Evolutionary conservation across 1,284 basidiomycete species (phyloP).

Genomic region (Ganoderma lingzhi): DNA sequence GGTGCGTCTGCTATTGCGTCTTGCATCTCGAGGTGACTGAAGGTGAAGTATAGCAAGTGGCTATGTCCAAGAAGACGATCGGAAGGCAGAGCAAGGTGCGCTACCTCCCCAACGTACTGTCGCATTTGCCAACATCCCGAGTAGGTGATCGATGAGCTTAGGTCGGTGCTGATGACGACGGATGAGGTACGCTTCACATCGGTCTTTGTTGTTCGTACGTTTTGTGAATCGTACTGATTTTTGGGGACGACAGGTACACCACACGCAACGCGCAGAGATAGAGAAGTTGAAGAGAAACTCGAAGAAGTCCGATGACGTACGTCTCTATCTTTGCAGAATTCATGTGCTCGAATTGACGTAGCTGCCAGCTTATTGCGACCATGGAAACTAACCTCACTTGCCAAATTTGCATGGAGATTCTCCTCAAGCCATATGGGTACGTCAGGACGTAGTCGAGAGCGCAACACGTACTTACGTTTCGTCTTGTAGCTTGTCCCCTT

Average conservation of each 20-base stretch:
- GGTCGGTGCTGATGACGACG: conserved; percentile 47
- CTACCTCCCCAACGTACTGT: conserved; percentile 3
- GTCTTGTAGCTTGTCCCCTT: conserved; percentile 65
- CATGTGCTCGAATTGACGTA: conserved; percentile 9
- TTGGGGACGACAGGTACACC: conserved; percentile 49
- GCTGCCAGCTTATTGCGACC: conserved; percentile 55
- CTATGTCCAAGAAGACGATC: conserved; percentile 57
- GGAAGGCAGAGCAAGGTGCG: conserved; percentile 67
- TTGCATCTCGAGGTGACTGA: conserved; percentile 34
- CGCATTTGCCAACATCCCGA: conserved; percentile 14
- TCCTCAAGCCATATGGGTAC: conserved; percentile 70
- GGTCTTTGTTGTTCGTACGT: background rate
- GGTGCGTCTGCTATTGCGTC: conserved; percentile 46
- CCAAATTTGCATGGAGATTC: conserved; percentile 78
- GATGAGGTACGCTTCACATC: conserved; percentile 41
- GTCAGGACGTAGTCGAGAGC: conserved; percentile 32
- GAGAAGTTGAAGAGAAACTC: conserved; percentile 54
- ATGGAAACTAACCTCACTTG: conserved; percentile 70
- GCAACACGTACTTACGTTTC: background rate
- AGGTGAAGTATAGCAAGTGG: conserved; percentile 46
- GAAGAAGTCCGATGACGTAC: conserved; percentile 65
- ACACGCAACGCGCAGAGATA: conserved; percentile 57
- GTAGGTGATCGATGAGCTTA: conserved; percentile 60
- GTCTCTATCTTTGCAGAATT: conserved; percentile 18
- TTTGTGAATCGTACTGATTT: conserved; percentile 15